Evolutionary conservation across 2,329 filamentous ascomycete species (phyloP), one percentile per base, ranked within the genome.

Genomic region (Lachnellula arida): DNA sequence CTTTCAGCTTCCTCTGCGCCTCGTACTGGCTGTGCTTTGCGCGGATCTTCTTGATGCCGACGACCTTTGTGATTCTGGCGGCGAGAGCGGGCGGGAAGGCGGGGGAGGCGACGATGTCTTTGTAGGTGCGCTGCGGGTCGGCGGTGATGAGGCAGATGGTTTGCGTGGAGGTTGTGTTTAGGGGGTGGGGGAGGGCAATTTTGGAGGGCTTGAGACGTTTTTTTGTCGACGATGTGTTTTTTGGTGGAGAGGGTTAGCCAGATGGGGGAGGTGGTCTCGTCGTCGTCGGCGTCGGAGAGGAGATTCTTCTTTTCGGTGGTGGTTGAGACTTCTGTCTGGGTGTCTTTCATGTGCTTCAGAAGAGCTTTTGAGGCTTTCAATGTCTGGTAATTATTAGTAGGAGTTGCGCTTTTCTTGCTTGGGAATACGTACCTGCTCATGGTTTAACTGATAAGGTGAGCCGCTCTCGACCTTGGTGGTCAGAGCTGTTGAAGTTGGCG

Each of bases 21-120:
- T 99, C 94, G 74, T 90, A 99, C 59, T 88, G 84, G 77, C 88
- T 86, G 80, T 88, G 97, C 76, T 94, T 93, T 65, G 86, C 81
- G 76, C 93, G 93, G 65, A 99, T 79, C 74, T 97, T 96, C 66
- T 81, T 80, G 63, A 92, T 76, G 66, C 91, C 91, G 67, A 97
- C 87, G 46, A 99, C 82, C 62, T 85, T 81, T 51, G 84, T 86
- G 68, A 93, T 85, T 64, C 84, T 82, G 69, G 82, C 80, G 67
- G 82, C 78, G 59, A 91, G 79, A 47, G 80, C 78, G 55, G 78
- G 76, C 34, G 88, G 88, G 76, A 91, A 92, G 28, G 84, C 81
- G 43, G 87, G 81, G 54, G 87, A 83, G 51, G 84, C 86, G 61
- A 97, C 81, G 46, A 95, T 80, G 73, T 97, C 87, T 78, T 97